Evolutionary conservation across 306 rosid genomes (phyloP), one percentile per base, ranked within the genome.

Genomic region (Rosa multiflora): DNA sequence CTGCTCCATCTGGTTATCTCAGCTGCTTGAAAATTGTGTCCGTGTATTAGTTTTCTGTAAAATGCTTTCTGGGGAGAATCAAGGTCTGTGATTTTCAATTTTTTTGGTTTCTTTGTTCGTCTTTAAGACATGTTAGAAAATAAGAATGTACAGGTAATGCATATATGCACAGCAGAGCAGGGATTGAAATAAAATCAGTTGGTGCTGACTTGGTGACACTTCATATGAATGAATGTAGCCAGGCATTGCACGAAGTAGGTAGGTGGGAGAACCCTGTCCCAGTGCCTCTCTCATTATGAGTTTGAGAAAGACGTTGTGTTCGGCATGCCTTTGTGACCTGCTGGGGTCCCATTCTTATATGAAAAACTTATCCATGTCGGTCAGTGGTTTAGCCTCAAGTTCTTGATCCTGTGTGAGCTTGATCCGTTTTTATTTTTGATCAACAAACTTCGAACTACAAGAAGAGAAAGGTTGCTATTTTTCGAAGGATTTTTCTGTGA

Each of bases 11-110:
- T 52, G 43, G 83, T 63, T 72, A 75, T 53, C 73, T 77, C 81
- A 76, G 85, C 86, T 81, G 73, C 83, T 79, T 66, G 76, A 59
- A 89, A 47, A 74, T 76, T 75, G 83, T 79, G 79, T 82, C 84
- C 37, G 76, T 78, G 35, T 83, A 75, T 48, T 47, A 75, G 69
- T 76, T 82, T 78, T 51, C 72, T 74, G 79, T 82, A 14, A 66
- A 85, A 80, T 70, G 77, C 40, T 73, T 76, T 71, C 72, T 72
- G 56, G n/a, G 68, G 51, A 32, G 61, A 76, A 23, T 48, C 49
- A 43, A 32, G 23, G 48, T 52, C 68, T 46, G 61, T 10, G 48
- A 21, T 48, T 76, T 76, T 11, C 61, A 26, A 59, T 2, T 15
- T 73, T 32, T 32, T 48, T 5, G 3, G 40, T 58, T 58, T 74